Base-by-base conservation (phyloP, 179 eudicot species). In the Actinidia arguta region DNA sequence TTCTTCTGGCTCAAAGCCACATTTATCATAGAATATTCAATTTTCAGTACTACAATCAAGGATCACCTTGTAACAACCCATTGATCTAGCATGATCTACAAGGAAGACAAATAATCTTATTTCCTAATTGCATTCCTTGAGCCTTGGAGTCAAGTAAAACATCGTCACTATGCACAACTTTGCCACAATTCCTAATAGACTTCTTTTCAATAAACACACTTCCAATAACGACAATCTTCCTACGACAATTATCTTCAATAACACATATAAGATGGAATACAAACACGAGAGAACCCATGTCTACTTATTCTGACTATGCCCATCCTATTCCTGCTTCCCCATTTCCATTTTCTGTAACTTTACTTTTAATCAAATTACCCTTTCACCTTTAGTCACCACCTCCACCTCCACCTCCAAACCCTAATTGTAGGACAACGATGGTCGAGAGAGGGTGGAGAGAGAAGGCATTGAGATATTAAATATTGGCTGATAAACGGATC, bases 11-110 rank as follows among this genome's bases (percentile, higher is more conserved):
- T 93, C 84, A 78, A 86, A 93, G 22, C 99, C 98, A 85, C 99
- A 96, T 85, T 93, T 93, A 87, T 93, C 96, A 83, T 96, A 93
- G 77, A 96, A 96, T 10, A 81, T 80, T 79, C 17, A 83, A 73
- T 92, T 94, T 52, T 90, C 92, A 16, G 39, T 24, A 79, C 91
- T 88, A 82, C 97, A 96, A 80, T 96, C 96, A 81, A 96, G 97
- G 70, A 96, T 92, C 83, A 96, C 98, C 89, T 96, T 96, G 82
- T 96, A 96, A 82, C 99, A 96, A 59, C 98, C 99, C 86, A 56
- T 88, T 8, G 87, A 76, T 39, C 36, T 76, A 25, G 97, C 94
- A 87, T 96, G 98, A 54, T 93, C 92, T 0, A 83, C 75, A 16
- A 96, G 94, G 78, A 88, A 94, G n/a, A 39, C 52, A 86, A 4